Evolutionary conservation across 306 rosid genomes (phyloP).

Genomic region (Hippophae gyantsensis): DNA sequence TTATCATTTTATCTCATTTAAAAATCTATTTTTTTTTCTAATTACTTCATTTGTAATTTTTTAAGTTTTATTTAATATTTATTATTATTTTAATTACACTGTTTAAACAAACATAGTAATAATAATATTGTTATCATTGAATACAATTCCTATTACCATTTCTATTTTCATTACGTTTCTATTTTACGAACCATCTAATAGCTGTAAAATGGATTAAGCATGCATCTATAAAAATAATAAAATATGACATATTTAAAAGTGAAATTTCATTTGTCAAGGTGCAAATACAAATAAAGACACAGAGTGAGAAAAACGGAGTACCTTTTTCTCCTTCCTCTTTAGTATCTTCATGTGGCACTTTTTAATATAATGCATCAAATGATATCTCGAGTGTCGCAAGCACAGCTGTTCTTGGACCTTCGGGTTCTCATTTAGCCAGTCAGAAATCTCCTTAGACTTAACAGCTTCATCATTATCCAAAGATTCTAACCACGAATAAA

Average conservation of each 20-base stretch:
- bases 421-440: constrained; percentile 75
- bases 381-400: constrained; percentile 80
- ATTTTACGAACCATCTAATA: no score
- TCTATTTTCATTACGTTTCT: no score
- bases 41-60: no score
- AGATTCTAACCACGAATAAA: constrained; percentile 80
- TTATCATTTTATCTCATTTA: no score
- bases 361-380: constrained; percentile 83
- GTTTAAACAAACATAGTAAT: no score
- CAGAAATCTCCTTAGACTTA: constrained; percentile 82
- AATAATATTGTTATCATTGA: no score
- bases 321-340: constrained; percentile 79
- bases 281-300: not conserved
- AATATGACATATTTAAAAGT: not conserved
- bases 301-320: constrained; percentile 10
- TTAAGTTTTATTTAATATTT: no score
- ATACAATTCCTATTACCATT: no score
- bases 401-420: constrained; percentile 64
- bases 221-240: no score
- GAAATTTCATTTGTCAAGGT: not conserved
- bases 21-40: no score
- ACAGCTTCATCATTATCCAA: constrained; percentile 73
- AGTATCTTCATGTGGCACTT: constrained; percentile 90
- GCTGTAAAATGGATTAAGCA: no score
- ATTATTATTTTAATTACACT: no score